Percentiles rank a stretch among this genome's conserved stretches.
Conservation (phyloP, 2,329 filamentous ascomycete genomes). For the Aspergillus costaricaensis region DNA sequence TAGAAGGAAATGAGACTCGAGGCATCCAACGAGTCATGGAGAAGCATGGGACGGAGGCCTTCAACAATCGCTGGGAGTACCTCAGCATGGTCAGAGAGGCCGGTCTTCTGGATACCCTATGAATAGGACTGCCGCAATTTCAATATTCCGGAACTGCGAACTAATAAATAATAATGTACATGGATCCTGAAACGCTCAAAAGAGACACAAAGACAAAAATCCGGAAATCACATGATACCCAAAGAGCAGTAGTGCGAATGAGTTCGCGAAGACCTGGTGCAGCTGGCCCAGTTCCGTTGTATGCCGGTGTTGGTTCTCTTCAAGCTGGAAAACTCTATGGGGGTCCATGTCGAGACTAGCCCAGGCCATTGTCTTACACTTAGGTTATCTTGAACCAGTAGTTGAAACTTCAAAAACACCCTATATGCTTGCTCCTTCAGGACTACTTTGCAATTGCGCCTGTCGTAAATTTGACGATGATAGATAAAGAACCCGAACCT, state of each 20-base stretch:
- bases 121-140: slow-evolving; percentile 2
- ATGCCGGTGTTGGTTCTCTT: neutral
- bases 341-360: neutral
- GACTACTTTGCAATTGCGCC: slow-evolving; percentile 1
- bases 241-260: neutral
- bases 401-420: slow-evolving; percentile 17
- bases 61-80: slow-evolving; percentile 42
- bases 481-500: neutral
- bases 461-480: neutral
- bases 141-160: neutral
- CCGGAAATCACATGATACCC: neutral
- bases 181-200: neutral
- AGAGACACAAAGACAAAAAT: neutral
- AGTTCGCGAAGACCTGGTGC: neutral
- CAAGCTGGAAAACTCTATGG: neutral
- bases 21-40: slow-evolving; percentile 38
- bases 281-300: neutral
- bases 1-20: slow-evolving; percentile 37
- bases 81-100: slow-evolving; percentile 31
- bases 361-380: slow-evolving; percentile 17
- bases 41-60: slow-evolving; percentile 48
- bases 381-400: neutral
- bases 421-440: slow-evolving; percentile 15
- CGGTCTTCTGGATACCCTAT: slow-evolving; percentile 14
- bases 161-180: slow-evolving; percentile 2